These are phyloP conservation scores for Amoebophrya sp. DNA, from an alignment of 169 alveolate species.

Conservation along the genomic window DNA sequence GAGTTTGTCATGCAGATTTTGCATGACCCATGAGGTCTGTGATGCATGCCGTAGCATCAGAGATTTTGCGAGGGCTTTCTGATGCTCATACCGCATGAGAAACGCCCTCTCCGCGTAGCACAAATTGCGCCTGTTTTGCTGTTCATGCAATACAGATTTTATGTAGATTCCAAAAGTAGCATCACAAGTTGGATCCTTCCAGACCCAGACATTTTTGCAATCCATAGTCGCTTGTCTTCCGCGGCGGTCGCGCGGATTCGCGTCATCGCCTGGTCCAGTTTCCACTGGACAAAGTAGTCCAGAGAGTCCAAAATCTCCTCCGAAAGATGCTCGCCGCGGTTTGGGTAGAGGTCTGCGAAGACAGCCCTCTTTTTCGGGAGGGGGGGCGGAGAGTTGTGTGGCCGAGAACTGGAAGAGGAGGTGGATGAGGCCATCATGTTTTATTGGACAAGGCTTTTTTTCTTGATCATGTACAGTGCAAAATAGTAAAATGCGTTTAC, in stretches of 20 bases:
- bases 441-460: background rate
- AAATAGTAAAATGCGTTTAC: background rate
- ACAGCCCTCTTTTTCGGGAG: background rate
- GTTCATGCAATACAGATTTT: background rate
- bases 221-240: background rate
- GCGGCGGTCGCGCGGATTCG: background rate
- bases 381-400: background rate
- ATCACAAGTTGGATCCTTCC: background rate
- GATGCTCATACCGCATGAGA: background rate
- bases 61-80: background rate
- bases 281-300: background rate
- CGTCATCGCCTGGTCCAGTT: background rate
- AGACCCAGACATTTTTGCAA: background rate
- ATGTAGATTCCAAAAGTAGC: background rate
- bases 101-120: background rate
- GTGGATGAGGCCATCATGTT: background rate
- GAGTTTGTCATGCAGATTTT: too few relatives aligned
- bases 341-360: background rate
- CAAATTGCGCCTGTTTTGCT: background rate
- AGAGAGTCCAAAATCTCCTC: background rate
- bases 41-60: background rate
- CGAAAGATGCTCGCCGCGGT: background rate
- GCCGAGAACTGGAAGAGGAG: background rate
- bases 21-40: too few relatives aligned
- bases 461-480: background rate